Conservation (phyloP, 768 basidiomycete species). For the Auriscalpium microsporum region DNA sequence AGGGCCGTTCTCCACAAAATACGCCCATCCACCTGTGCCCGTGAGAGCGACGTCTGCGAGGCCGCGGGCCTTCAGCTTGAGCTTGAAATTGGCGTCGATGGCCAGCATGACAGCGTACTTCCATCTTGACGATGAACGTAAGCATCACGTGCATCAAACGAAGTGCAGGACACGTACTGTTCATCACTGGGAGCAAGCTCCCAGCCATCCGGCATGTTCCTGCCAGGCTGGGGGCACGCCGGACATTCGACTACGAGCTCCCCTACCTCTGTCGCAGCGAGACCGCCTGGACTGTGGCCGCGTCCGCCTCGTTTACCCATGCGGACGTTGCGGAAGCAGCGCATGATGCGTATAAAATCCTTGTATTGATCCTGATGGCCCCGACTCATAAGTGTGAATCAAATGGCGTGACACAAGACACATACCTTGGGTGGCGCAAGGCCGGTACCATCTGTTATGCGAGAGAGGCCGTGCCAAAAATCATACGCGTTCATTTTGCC, state of each 20-base stretch:
- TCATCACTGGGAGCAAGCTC: constrained; percentile 2
- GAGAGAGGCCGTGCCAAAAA: neutral
- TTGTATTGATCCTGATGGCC: neutral
- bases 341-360: constrained; percentile 8
- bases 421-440: constrained; percentile 8
- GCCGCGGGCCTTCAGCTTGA: neutral
- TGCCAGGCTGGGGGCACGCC: constrained; percentile 18
- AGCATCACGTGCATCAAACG: too few relatives aligned
- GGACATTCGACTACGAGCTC: constrained; percentile 16
- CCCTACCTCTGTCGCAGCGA: constrained; percentile 4
- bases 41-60: neutral
- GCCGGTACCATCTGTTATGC: neutral
- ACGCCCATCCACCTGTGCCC: constrained; percentile 2
- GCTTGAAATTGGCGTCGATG: constrained; percentile 2
- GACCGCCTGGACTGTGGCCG: constrained; percentile 14
- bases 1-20: neutral
- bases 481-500: neutral
- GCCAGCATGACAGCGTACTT: constrained; percentile 6
- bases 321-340: constrained; percentile 15
- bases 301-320: constrained; percentile 16
- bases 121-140: too few relatives aligned
- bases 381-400: too few relatives aligned
- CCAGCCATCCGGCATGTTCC: constrained; percentile 16
- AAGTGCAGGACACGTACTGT: too few relatives aligned
- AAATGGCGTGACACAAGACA: too few relatives aligned